A percentile compares a stretch with the other conserved stretches of the same genome.
These are phyloP conservation scores for Sugiyamaella qingdaonensis DNA, from an alignment of 805 yeast species.

Conservation along the genomic window DNA sequence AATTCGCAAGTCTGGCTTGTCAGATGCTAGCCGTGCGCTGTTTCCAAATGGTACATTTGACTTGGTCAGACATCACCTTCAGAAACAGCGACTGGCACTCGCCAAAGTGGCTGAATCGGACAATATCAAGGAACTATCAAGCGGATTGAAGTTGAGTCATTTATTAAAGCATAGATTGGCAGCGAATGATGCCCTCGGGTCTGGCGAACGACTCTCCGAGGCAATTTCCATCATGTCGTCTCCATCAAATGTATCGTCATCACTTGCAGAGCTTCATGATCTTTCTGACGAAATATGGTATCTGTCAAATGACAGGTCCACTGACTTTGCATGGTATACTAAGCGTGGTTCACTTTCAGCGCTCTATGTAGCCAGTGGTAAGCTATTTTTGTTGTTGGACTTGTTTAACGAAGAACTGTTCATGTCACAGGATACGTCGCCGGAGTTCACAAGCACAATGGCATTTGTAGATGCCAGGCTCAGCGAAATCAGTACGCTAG, in stretches of 20 bases:
- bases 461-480: slow-evolving; percentile 62
- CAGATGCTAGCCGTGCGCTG: slow-evolving; percentile 47
- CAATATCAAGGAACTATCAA: slow-evolving; percentile 16
- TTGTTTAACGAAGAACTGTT: slow-evolving; percentile 50
- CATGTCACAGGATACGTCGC: slow-evolving; percentile 71
- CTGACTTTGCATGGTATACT: slow-evolving; percentile 89
- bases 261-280: slow-evolving; percentile 65
- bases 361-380: slow-evolving; percentile 56
- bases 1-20: slow-evolving; percentile 44
- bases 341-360: slow-evolving; percentile 68
- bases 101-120: slow-evolving; percentile 24
- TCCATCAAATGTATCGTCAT: slow-evolving; percentile 55
- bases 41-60: slow-evolving; percentile 45
- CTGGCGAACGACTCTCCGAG: slow-evolving; percentile 24
- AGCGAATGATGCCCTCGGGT: slow-evolving; percentile 37
- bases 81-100: slow-evolving; percentile 36
- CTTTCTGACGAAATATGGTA: slow-evolving; percentile 80
- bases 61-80: slow-evolving; percentile 53
- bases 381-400: not conserved
- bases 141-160: slow-evolving; percentile 36
- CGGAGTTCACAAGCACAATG: slow-evolving; percentile 51
- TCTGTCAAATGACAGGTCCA: slow-evolving; percentile 72
- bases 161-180: slow-evolving; percentile 42
- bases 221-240: slow-evolving; percentile 59
- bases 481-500: slow-evolving; percentile 48